Conservation (phyloP, 192 early-diverging fungal species). For the Helicostylum pulchrum region DNA sequence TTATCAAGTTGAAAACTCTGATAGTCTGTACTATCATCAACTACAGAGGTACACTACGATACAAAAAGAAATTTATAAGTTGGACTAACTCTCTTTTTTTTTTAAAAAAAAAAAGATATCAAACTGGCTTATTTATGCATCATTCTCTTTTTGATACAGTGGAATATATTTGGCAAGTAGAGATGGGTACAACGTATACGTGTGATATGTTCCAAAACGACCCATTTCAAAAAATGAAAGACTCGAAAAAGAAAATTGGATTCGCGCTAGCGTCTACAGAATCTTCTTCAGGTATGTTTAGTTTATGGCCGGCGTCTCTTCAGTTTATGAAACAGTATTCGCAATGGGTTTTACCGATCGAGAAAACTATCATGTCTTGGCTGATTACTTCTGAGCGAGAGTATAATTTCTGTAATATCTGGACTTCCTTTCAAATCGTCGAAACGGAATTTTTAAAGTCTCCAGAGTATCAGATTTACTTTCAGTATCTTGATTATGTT, state of each 20-base stretch:
- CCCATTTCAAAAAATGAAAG: conserved; percentile 72
- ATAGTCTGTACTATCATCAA: too few relatives aligned
- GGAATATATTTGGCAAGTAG: conserved; percentile 81
- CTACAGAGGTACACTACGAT: not conserved
- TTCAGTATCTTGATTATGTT: conserved; percentile 66
- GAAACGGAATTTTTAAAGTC: conserved; percentile 66
- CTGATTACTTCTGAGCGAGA: conserved; percentile 43
- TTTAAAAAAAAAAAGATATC: conserved; percentile 38
- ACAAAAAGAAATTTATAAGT: too few relatives aligned
- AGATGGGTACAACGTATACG: conserved; percentile 71
- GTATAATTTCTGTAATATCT: conserved; percentile 67
- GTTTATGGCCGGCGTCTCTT: conserved; percentile 64
- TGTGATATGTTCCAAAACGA: conserved; percentile 79
- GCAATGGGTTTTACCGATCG: conserved; percentile 29
- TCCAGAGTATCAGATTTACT: conserved; percentile 60
- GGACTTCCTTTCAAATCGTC: conserved; percentile 87
- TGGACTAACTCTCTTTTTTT: too few relatives aligned
- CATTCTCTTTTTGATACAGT: conserved; percentile 66
- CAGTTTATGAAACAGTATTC: conserved; percentile 48
- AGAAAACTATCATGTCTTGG: conserved; percentile 46
- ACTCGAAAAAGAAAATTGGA: conserved; percentile 52
- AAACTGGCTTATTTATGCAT: conserved; percentile 73
- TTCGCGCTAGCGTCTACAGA: conserved; percentile 63
- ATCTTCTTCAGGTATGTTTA: conserved; percentile 53
- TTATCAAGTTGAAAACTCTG: conserved; percentile 49